Evolutionary conservation across 2,329 filamentous ascomycete species (phyloP).

Genomic region (Claviceps maximensis): DNA sequence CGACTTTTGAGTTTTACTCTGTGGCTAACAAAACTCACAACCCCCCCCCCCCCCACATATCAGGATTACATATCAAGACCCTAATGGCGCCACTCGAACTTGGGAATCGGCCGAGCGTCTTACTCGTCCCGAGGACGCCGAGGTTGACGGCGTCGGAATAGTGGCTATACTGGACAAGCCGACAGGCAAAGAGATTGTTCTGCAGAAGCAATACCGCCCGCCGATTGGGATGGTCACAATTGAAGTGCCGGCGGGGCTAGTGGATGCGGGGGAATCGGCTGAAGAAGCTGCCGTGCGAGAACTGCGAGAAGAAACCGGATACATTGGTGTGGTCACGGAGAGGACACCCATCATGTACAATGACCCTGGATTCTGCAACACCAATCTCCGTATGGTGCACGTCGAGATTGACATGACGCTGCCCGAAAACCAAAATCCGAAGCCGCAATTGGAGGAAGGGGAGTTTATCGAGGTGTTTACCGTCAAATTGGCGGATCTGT

Average conservation of each 20-base stretch:
- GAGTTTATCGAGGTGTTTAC: constrained; percentile 75
- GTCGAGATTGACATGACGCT: constrained; percentile 57
- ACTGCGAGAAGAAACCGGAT: constrained; percentile 54
- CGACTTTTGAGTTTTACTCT: too few species aligned
- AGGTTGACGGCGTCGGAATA: constrained; percentile 62
- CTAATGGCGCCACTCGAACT: constrained; percentile 41
- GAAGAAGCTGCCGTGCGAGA: constrained; percentile 51
- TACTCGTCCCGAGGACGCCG: constrained; percentile 46
- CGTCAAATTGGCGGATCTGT: constrained; percentile 49
- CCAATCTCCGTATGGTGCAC: constrained; percentile 57
- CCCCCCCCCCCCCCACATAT: too few species aligned
- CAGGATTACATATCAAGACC: constrained; percentile 52
- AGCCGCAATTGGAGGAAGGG: constrained; percentile 60
- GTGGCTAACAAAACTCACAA: not conserved
- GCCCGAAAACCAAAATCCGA: constrained; percentile 54
- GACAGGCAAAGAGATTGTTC: constrained; percentile 40
- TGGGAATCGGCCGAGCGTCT: constrained; percentile 65
- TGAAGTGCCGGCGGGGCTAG: constrained; percentile 51
- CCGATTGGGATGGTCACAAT: constrained; percentile 46
- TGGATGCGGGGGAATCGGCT: constrained; percentile 48
- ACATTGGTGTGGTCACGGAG: constrained; percentile 40
- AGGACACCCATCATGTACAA: constrained; percentile 55
- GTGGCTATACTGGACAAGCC: constrained; percentile 51
- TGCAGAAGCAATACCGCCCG: constrained; percentile 56
- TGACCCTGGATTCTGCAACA: constrained; percentile 54